Base-by-base conservation (phyloP, 1,284 basidiomycete species). In the Xanthoconium separans region DNA sequence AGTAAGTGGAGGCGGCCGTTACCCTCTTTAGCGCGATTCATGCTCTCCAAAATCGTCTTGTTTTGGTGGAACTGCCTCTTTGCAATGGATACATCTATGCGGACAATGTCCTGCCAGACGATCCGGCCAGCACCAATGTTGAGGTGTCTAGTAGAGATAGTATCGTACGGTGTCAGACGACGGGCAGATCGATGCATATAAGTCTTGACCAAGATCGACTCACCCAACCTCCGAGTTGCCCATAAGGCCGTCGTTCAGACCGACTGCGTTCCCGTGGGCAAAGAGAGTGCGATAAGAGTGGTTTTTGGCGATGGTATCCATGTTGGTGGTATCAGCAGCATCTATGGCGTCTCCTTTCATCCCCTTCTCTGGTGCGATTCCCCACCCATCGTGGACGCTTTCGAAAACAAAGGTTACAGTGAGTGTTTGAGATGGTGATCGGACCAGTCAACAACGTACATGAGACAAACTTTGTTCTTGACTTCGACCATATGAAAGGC, bases 341-440 rank as follows among this genome's bases (percentile, higher is more conserved):
- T 83, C 82, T 72, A 96, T 93, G 54, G 93, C 93, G 65, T 95
- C 88, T 54, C 93, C 93, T 68, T 93, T 87, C 59, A 82, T 79
- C 53, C 84, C 84, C 53, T 83, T 75, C 60, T 82, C 70, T 8
- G 77, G 75, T 2, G 87, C 78, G 61, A 95, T 79, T 56, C 93
- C 93, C 93, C 93, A 96, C 36, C 93, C 93, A 77, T 96, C 93
- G 77, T 95, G 93, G 41, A 95, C 91, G 64, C 91, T 94, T 61
- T 40, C 12, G 44, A 41, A 29, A 4, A 8, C 22, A 8, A 29
- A 37, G 22, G 20, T 33, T 1, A 50, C 40, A 8, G 22, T 50
- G 57, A 58, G 46, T 44, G 6, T 45, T 22, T 22, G 11, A 20
- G 18, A 52, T 29, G 22, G 27, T 29, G 47, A 43, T n/a, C 20